Conservation (phyloP, 345 rosid species). For the Brassica nigra region DNA sequence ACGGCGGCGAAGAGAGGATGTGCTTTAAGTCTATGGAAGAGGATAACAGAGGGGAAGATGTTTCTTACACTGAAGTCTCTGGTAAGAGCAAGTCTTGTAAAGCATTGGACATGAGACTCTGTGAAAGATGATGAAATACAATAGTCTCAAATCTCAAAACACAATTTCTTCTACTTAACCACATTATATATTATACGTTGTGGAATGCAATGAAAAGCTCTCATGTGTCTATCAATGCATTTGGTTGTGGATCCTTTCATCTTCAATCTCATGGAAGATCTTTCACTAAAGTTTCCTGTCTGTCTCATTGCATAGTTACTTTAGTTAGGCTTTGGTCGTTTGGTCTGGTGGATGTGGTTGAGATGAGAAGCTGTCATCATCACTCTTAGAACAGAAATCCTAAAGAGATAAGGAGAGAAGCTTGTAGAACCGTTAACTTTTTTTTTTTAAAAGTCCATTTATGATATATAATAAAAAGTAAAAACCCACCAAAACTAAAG, state of each 20-base stretch:
- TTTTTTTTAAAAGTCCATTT: no score
- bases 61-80: conserved; percentile 50
- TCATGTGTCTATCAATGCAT: neutral
- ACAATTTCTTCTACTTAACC: neutral
- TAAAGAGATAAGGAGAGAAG: no score
- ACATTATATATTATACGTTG: no score
- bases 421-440: no score
- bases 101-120: conserved; percentile 46
- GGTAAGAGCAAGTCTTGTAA: conserved; percentile 53
- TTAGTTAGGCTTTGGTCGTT: neutral
- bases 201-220: neutral
- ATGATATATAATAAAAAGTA: no score
- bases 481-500: no score
- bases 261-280: neutral
- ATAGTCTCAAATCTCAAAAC: no score
- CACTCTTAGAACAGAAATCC: neutral
- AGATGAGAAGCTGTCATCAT: neutral
- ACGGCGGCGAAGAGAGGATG: conserved; percentile 61
- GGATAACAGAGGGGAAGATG: conserved; percentile 53
- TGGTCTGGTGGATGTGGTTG: neutral
- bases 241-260: neutral
- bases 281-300: neutral
- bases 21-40: conserved; percentile 72
- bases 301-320: neutral
- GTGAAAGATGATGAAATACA: conserved; percentile 41